Conservation (phyloP, 495 filamentous ascomycete species). For the Aspergillus asperescens region DNA sequence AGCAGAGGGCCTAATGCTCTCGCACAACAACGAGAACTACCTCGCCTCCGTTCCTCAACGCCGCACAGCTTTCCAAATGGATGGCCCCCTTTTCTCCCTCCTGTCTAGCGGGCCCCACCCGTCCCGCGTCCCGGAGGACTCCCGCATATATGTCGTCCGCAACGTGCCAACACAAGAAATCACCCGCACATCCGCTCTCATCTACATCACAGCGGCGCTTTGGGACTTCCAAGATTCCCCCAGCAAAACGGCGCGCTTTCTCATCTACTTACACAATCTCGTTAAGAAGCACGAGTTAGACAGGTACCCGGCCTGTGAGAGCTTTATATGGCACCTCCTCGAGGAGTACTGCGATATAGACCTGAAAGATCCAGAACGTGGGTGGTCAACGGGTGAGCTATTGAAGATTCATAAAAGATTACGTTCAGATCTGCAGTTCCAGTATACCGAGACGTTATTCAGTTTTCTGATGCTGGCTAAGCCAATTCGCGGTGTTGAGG, state of each 20-base stretch:
- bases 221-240: conserved; percentile 36
- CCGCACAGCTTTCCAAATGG: conserved; percentile 34
- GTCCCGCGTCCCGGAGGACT: conserved; percentile 35
- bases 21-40: conserved; percentile 28
- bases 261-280: conserved; percentile 23
- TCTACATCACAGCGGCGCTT: conserved; percentile 38
- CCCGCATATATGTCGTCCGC: conserved; percentile 38
- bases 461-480: conserved; percentile 31
- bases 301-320: conserved; percentile 38
- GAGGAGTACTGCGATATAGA: conserved; percentile 37
- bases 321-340: conserved; percentile 39
- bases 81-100: conserved; percentile 36
- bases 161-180: conserved; percentile 35
- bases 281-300: conserved; percentile 34
- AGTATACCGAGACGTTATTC: conserved; percentile 43
- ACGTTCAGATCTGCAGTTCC: conserved; percentile 38
- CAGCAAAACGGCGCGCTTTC: conserved; percentile 32
- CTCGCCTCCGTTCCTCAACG: conserved; percentile 29
- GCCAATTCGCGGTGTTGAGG: conserved; percentile 31
- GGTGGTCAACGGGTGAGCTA: conserved; percentile 38
- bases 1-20: conserved; percentile 34
- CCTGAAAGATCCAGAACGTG: conserved; percentile 35
- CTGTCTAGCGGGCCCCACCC: conserved; percentile 44
- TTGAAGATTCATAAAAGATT: conserved; percentile 35
- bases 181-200: conserved; percentile 37